These are phyloP conservation scores for Leccinum obscurum DNA, from an alignment of 768 basidiomycete genomes.

Conservation along the genomic window DNA sequence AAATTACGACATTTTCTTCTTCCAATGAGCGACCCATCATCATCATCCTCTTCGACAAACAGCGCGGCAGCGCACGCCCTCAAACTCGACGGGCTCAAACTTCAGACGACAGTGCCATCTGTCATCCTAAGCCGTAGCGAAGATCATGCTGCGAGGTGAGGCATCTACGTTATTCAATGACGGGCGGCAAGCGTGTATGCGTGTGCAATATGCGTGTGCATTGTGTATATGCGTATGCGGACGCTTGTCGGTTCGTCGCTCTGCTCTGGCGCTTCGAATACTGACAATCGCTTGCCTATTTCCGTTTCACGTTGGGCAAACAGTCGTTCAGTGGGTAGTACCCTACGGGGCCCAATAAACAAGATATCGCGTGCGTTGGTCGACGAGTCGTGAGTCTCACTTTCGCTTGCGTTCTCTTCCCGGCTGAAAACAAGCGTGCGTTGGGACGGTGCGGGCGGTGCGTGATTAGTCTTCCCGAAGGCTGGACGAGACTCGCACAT, in stretches of 20 bases:
- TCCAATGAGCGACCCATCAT: neutral
- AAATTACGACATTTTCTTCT: neutral
- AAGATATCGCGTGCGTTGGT: neutral
- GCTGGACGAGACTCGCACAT: conserved; percentile 33
- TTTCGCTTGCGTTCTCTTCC: neutral
- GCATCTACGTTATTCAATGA: neutral
- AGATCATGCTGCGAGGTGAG: neutral
- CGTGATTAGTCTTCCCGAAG: conserved; percentile 15
- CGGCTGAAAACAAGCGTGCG: neutral
- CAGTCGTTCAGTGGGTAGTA: neutral
- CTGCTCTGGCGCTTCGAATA: neutral
- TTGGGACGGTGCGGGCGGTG: conserved; percentile 1
- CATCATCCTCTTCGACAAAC: neutral
- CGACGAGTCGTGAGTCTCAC: conserved; percentile 12
- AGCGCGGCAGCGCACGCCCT: neutral
- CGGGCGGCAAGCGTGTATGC: no score
- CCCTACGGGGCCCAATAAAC: neutral
- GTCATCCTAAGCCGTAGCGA: neutral
- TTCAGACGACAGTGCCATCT: neutral
- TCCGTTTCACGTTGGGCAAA: neutral
- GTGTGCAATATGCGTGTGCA: no score
- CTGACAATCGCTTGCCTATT: neutral
- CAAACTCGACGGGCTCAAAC: neutral
- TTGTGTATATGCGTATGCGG: no score
- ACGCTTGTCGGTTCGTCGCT: neutral